phyloP scores from a whole-genome alignment of 176 grass and related monocot species.

The Poa annua region DNA sequence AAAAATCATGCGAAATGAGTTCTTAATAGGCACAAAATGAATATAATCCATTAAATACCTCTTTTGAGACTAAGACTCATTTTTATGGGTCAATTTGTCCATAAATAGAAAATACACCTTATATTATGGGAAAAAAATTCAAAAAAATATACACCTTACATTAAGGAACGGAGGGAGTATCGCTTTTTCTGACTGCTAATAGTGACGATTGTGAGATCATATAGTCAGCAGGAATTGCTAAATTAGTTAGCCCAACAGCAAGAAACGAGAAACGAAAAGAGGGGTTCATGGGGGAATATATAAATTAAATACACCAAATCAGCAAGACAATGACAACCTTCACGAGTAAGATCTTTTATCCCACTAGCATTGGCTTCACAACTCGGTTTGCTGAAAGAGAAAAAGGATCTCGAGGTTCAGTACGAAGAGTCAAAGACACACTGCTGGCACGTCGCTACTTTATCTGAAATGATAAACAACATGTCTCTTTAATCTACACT shows the following conservation, averaged over 20 bases:
- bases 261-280: background rate
- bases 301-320: background rate
- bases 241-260: background rate
- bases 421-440: background rate
- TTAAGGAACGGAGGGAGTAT: too few species aligned
- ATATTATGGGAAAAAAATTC: too few species aligned
- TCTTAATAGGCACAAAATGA: too few species aligned
- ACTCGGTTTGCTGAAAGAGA: background rate
- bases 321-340: background rate
- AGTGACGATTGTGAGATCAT: background rate
- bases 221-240: background rate
- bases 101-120: too few species aligned
- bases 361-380: background rate
- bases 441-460: background rate
- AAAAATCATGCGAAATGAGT: too few species aligned
- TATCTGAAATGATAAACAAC: background rate
- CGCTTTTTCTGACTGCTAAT: background rate
- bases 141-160: too few species aligned
- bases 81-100: too few species aligned
- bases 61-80: too few species aligned
- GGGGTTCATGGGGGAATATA: background rate
- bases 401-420: background rate
- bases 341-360: background rate
- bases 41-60: too few species aligned
- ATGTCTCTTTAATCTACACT: background rate